Base-by-base conservation (phyloP, 495 filamentous ascomycete species). In the Aspergillus haitiensis region DNA sequence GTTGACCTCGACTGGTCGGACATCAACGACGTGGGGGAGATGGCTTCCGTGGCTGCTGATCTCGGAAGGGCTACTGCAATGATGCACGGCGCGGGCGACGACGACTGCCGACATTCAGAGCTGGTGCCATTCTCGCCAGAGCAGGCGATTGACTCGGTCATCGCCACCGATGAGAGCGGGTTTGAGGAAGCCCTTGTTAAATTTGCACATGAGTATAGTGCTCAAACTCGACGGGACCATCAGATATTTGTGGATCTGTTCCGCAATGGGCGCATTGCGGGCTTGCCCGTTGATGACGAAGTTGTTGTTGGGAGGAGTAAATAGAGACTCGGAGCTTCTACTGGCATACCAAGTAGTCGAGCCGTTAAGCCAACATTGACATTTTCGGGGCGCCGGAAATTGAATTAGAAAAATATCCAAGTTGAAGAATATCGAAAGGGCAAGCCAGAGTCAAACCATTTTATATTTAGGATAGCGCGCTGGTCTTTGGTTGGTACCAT, bases 201-300 rank as follows among this genome's bases (percentile, higher is more conserved):
- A 8, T 64, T 64, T 47, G 61, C 61, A n/a, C 61, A 64, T 52
- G 15, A 13, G 51, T 64, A 64, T 49, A 56, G 61, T 6, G 56
- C 51, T 5, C 50, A 59, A 46, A 42, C 61, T 3, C 32, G 61
- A 18, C 34, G 36, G 8, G 61, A 64, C 33, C 61, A 64, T 39
- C 56, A 64, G 12, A 64, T 64, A 34, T 64, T 64, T 47, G 56
- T 64, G 13, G 61, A 64, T 56, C 18, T 64, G 33, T 64, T 64
- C 36, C 34, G 61, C 12, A 59, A 59, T 59, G 61, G 61, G 8
- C 51, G 46, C 1, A 64, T 64, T 31, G 51, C 61, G 16, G 61
- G 59, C 1, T 21, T 61, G 16, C 21, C 18, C 3, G 53, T 56
- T 21, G 46, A 61, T 52, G 53, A 45, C 16, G 59, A 61, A 27